Evolutionary conservation across 2,329 filamentous ascomycete species (phyloP).

Genomic region (Scortechinia acanthostroma): DNA sequence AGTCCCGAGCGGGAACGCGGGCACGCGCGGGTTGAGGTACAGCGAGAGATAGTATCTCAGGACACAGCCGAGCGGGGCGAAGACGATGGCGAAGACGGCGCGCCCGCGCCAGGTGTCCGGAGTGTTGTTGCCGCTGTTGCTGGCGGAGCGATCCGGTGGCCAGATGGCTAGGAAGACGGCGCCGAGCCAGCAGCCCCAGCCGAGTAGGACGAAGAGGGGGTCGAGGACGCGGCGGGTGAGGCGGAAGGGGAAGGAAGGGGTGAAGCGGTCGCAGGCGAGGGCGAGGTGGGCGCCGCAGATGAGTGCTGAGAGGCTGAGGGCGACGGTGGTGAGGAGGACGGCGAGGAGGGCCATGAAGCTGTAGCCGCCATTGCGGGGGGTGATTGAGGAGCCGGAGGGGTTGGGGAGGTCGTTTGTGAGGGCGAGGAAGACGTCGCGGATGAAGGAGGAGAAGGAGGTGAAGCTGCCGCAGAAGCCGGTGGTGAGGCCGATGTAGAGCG

Average conservation of each 20-base stretch:
- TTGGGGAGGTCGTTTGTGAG: conserved; percentile 51
- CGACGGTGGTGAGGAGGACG: conserved; percentile 47
- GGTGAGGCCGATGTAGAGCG: conserved; percentile 64
- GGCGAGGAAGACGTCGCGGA: conserved; percentile 57
- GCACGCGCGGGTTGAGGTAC: conserved; percentile 43
- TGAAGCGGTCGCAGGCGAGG: conserved; percentile 33
- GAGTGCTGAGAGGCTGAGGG: conserved; percentile 46
- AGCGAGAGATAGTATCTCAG: conserved; percentile 50
- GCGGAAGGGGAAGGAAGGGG: conserved; percentile 39
- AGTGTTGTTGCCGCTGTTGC: no score
- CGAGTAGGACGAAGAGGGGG: conserved; percentile 40
- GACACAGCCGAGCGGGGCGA: conserved; percentile 57
- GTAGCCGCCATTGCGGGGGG: conserved; percentile 47
- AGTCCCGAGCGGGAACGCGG: conserved; percentile 59
- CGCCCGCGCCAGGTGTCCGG: conserved; percentile 50
- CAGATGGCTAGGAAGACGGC: conserved; percentile 50
- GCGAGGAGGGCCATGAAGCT: conserved; percentile 56
- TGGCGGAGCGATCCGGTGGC: conserved; percentile 35
- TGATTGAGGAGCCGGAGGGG: conserved; percentile 24
- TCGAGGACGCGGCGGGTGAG: conserved; percentile 42
- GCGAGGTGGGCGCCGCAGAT: conserved; percentile 55
- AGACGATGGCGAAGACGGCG: conserved; percentile 59
- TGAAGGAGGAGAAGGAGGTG: conserved; percentile 66
- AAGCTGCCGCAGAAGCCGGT: conserved; percentile 69
- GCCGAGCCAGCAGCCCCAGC: conserved; percentile 51